Evolutionary conservation across 306 rosid genomes (phyloP), one percentile per base, ranked within the genome.

Genomic region (Benincasa hispida): DNA sequence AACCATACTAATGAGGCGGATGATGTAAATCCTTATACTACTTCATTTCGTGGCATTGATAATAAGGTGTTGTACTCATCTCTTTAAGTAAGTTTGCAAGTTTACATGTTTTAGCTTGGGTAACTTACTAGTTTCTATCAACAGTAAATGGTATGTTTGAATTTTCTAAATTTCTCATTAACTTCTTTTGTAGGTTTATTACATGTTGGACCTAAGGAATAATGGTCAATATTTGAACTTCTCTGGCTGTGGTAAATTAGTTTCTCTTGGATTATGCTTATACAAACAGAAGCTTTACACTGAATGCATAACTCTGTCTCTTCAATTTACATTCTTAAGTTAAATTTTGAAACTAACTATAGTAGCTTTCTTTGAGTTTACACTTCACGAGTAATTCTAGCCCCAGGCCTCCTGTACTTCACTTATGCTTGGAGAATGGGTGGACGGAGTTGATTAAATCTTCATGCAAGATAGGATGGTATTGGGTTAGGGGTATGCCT

Each of bases 1-100:
- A 94, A 94, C 83, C 99, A 92, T 84, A 94, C 97, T 37, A 94
- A 91, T 82, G 99, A 94, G 88, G 93, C 84, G 39, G 95, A 92
- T 66, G 97, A 90, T 77, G 84, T 76, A 56, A 55, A 87, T 72
- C 93, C 97, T 34, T 92, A 86, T 79, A 83, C 91, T 62, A 94
- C 97, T 77, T 94, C 98, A 72, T 94, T 94, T 81, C 97, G 97
- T 57, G 98, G 98, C 82, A 84, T 94, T 83, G 98, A 91, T 86
- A 94, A 91, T 82, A 91, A 94, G 98, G 98, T 94, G 77, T 72
- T 62, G 18, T 51, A 8, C 69, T 22, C 76, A 22, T 28, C 54
- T 47, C 67, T 53, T 80, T 56, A 76, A 32, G 60, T 48, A 18
- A 76, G 13, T 21, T 22, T 51, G 6, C n/a, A 15, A 67, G 53